Base-by-base conservation (phyloP, 495 filamentous ascomycete genomes). In the Neurospora sp. region DNA sequence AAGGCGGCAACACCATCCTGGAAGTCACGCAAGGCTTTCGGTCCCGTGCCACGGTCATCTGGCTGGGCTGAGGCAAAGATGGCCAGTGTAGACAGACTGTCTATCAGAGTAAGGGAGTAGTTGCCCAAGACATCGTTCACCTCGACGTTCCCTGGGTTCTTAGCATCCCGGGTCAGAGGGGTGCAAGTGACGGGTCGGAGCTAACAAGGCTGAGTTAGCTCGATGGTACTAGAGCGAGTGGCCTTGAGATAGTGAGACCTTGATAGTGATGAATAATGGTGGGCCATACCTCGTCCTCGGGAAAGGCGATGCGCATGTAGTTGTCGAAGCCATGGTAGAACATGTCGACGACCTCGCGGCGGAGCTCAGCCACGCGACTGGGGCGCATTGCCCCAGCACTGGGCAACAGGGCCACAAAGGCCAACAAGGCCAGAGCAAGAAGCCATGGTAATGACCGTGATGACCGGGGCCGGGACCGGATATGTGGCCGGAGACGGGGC, bases 291-390 rank as follows among this genome's bases (percentile, higher is more conserved):
- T 99, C 96, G 79, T 99, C 96, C 84, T 98, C 96, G 40, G 96
- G 96, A 78, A 98, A 99, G 70, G 96, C 96, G 79, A 95, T 87
- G 69, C 88, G 85, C 87, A 98, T 93, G 84, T 99, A 99, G 79
- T 94, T 97, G 79, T 96, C 91, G 85, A 91, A 99, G 72, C 96
- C 96, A 83, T 99, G 96, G 78, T 96, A 98, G 85, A 99, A 98
- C 88, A 98, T 94, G 74, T 91, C 89, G 72, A 94, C 90, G 49
- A 95, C 94, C 81, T 97, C 93, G 78, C 88, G 89, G 40, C 86
- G 84, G 71, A 90, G 80, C 54, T 85, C 81, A 70, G 82, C 80
- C 69, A 89, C 81, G 74, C 83, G 86, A 72, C 77, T 79, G n/a
- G 83, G 80, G 37, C 82, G 84, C 88, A 90, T 90, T 73, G 85